Evolutionary conservation across 202 grass and related monocot genomes (phyloP).

Genomic region (Panicum hallii): DNA sequence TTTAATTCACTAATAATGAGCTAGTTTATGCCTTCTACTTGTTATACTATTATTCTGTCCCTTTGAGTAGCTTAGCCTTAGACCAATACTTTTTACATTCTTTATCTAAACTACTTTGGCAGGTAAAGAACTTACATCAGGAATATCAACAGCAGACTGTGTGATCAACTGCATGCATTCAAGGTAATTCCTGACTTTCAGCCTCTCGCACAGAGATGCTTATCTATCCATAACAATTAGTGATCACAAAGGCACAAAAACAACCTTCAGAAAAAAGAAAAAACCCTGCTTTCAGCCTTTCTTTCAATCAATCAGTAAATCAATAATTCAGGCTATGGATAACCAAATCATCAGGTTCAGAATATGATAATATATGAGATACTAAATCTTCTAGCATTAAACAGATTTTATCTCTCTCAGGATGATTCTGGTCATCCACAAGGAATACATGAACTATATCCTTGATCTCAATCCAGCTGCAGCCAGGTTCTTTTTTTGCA

Average conservation of each 20-base stretch:
- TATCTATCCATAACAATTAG: constrained; percentile 1
- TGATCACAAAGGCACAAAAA: background rate
- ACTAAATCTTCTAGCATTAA: constrained; percentile 53
- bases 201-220: background rate
- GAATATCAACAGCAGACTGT: background rate
- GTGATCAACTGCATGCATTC: background rate
- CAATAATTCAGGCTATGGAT: constrained; percentile 21
- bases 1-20: background rate
- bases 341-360: constrained; percentile 34
- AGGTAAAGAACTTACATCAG: constrained; percentile 21
- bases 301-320: background rate
- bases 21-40: background rate
- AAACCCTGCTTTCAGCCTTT: background rate
- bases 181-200: background rate
- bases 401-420: constrained; percentile 59
- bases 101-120: background rate
- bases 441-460: constrained; percentile 71
- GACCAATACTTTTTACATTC: background rate
- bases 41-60: background rate
- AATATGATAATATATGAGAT: constrained; percentile 47
- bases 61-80: no score
- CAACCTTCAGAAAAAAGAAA: background rate
- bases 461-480: constrained; percentile 87
- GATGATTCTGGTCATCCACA: constrained; percentile 76
- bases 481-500: constrained; percentile 70